phyloP scores from a whole-genome alignment of 306 rosid species.

The Quercus ilex region DNA sequence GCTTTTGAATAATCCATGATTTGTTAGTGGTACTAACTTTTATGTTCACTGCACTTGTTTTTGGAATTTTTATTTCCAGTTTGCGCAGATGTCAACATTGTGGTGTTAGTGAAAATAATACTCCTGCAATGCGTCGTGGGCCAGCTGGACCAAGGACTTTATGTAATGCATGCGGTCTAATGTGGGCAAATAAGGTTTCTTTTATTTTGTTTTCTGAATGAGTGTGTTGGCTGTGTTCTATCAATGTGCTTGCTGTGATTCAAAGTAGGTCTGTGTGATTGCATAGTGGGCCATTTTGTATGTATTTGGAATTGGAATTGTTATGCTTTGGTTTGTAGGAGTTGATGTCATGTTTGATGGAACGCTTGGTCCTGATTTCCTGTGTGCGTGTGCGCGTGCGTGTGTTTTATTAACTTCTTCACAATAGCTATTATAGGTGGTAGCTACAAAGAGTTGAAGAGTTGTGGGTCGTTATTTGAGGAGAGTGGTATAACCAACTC shows the following conservation, averaged over 20 bases:
- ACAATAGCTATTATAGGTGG: background rate
- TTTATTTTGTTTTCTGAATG: conserved; percentile 11
- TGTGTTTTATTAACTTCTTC: background rate
- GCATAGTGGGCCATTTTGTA: background rate
- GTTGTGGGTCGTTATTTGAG: background rate
- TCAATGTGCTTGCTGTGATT: background rate
- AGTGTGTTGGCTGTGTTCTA: background rate
- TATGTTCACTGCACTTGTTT: background rate
- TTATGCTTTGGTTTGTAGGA: background rate
- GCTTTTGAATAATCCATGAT: background rate
- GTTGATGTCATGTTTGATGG: background rate
- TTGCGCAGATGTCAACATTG: conserved; percentile 90
- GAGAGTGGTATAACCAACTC: background rate
- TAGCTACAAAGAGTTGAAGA: background rate
- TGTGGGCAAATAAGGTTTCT: conserved; percentile 98
- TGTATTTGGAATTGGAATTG: background rate
- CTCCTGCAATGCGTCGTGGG: conserved; percentile 99
- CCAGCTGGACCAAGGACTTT: conserved; percentile 97
- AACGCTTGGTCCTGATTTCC: background rate
- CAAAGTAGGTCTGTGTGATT: background rate
- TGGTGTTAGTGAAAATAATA: conserved; percentile 80
- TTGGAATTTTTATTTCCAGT: conserved; percentile 28
- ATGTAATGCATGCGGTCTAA: conserved; percentile 96
- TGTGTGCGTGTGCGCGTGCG: background rate
- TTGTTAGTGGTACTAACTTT: background rate